Conservation (phyloP, 1,284 basidiomycete genomes). For the Apiotrichum sp. region DNA sequence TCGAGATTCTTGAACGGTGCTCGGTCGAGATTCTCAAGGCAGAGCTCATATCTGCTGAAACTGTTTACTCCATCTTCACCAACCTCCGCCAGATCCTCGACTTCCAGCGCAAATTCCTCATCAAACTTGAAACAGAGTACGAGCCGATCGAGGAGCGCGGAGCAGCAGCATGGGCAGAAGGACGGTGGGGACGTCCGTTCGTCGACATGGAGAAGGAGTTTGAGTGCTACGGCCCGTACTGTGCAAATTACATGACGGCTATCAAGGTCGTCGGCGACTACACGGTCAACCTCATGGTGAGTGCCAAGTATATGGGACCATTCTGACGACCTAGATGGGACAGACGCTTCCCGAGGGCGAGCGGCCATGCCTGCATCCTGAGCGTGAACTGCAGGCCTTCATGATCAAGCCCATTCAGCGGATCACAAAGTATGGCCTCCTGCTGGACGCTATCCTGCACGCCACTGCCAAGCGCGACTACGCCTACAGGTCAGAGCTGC, state of each 20-base stretch:
- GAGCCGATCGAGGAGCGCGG: conserved; percentile 55
- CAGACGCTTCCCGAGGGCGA: conserved; percentile 29
- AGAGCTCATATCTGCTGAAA: conserved; percentile 85
- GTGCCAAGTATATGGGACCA: conserved; percentile 39
- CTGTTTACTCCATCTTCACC: conserved; percentile 90
- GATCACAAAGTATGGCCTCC: conserved; percentile 68
- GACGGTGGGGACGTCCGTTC: conserved; percentile 81
- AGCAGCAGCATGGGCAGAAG: conserved; percentile 66
- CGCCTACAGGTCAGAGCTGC: conserved; percentile 72
- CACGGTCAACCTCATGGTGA: conserved; percentile 72
- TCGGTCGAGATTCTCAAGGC: conserved; percentile 69
- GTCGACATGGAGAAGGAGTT: conserved; percentile 77
- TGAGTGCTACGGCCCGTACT: conserved; percentile 92
- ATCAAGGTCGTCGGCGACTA: conserved; percentile 78
- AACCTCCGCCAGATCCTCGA: conserved; percentile 93
- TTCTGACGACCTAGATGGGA: conserved; percentile 26
- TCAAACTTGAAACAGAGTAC: conserved; percentile 76
- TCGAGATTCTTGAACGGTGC: conserved; percentile 92
- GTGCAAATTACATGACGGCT: conserved; percentile 88
- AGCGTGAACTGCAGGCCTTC: conserved; percentile 72
- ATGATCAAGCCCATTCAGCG: conserved; percentile 73
- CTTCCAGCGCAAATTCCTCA: conserved; percentile 89
- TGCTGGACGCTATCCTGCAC: conserved; percentile 51
- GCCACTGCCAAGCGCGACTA: conserved; percentile 52
- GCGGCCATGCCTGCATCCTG: conserved; percentile 40